Conservation (phyloP, 176 grass and related monocot species). For the Themeda triandra region DNA sequence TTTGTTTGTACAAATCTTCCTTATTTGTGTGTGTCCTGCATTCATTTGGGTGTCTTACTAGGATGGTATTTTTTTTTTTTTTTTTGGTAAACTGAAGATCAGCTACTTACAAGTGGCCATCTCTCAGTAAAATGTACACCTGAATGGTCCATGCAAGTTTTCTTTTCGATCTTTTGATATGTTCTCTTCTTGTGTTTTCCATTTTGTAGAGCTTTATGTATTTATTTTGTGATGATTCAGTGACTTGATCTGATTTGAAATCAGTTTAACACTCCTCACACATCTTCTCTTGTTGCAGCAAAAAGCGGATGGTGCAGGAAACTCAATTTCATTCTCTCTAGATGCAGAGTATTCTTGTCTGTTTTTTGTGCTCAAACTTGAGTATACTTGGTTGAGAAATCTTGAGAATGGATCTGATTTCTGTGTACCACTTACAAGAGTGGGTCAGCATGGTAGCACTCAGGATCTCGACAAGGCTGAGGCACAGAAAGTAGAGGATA, state of each 20-base stretch:
- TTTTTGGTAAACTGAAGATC: background rate
- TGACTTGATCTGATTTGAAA: slow-evolving; percentile 10
- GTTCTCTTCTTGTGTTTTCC: background rate
- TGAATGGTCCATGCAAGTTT: background rate
- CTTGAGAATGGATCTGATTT: slow-evolving; percentile 72
- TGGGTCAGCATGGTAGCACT: slow-evolving; percentile 17
- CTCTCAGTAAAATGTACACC: background rate
- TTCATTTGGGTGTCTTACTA: background rate
- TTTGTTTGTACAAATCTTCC: background rate
- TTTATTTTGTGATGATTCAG: slow-evolving; percentile 15
- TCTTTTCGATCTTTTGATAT: background rate
- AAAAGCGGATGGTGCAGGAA: slow-evolving; percentile 75
- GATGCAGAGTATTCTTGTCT: slow-evolving; percentile 60
- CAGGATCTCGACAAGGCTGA: slow-evolving; percentile 15
- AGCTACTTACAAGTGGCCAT: background rate
- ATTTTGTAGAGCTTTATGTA: background rate
- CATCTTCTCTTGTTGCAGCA: slow-evolving; percentile 48
- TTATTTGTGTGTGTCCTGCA: background rate
- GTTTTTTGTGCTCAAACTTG: slow-evolving; percentile 85
- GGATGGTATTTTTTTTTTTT: background rate
- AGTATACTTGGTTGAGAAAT: slow-evolving; percentile 88
- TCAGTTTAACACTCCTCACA: background rate
- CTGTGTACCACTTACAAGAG: slow-evolving; percentile 56
- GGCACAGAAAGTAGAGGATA: slow-evolving; percentile 41
- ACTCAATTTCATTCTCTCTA: slow-evolving; percentile 50